Conservation (phyloP, 495 filamentous ascomycete genomes). For the Aspergillus bridgeri region DNA sequence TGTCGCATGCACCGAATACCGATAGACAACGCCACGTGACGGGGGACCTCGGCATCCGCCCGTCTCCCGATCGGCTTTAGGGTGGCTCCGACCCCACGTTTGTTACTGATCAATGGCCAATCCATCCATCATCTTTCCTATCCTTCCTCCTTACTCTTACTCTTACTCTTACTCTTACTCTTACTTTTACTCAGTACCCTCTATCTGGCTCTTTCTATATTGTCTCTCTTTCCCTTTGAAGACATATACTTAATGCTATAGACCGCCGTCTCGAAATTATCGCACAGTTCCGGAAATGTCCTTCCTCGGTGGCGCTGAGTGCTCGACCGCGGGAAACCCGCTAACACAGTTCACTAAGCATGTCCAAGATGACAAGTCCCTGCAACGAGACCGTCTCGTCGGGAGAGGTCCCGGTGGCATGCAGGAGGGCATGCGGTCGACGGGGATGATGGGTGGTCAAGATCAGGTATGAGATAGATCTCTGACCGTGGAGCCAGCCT, state of each 20-base stretch:
- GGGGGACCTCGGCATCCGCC: slow-evolving; percentile 35
- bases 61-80: slow-evolving; percentile 23
- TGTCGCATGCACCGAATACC: background rate
- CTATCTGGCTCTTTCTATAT: background rate
- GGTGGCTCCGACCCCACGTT: slow-evolving; percentile 37
- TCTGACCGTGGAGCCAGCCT: background rate
- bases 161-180: background rate
- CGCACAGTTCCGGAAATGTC: slow-evolving; percentile 58
- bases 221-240: background rate
- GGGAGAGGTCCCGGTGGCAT: slow-evolving; percentile 61
- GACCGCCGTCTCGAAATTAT: background rate
- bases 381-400: slow-evolving; percentile 83
- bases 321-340: slow-evolving; percentile 93
- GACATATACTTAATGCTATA: background rate
- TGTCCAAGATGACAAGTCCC: slow-evolving; percentile 87
- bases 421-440: slow-evolving; percentile 63
- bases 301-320: slow-evolving; percentile 92
- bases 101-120: background rate
- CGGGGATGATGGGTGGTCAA: slow-evolving; percentile 55
- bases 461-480: slow-evolving; percentile 51
- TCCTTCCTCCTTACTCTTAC: slow-evolving; percentile 1
- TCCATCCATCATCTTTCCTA: slow-evolving; percentile 5
- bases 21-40: slow-evolving; percentile 28
- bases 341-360: slow-evolving; percentile 96
- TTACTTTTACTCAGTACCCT: too few relatives aligned